These are phyloP conservation scores for Panaeolus papilionaceus DNA, from an alignment of 768 basidiomycete genomes.

Conservation along the genomic window DNA sequence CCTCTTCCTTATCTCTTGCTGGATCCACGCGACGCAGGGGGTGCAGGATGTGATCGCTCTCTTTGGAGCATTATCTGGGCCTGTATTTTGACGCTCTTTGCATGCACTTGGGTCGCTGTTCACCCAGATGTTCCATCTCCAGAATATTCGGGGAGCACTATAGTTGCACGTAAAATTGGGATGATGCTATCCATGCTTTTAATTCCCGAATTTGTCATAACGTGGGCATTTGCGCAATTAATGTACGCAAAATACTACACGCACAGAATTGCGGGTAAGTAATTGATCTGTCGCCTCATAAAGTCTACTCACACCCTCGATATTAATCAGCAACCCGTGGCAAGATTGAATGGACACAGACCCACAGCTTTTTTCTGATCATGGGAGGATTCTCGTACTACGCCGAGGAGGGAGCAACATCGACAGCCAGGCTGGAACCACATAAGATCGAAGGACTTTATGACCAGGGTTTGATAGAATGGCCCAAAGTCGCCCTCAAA, in stretches of 20 bases:
- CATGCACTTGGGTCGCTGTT: constrained; percentile 19
- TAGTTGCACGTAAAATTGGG: constrained; percentile 5
- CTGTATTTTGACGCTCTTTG: constrained; percentile 15
- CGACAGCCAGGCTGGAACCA: not conserved
- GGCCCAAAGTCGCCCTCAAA: constrained; percentile 26
- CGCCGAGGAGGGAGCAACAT: constrained; percentile 25
- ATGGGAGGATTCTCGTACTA: constrained; percentile 30
- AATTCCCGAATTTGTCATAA: constrained; percentile 13
- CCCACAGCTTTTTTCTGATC: constrained; percentile 24
- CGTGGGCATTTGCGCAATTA: constrained; percentile 14
- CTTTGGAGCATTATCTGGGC: constrained; percentile 17
- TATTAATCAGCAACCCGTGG: not conserved
- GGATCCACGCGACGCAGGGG: too few relatives aligned
- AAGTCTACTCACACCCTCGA: not conserved
- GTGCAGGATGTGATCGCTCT: too few relatives aligned
- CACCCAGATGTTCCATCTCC: constrained; percentile 18
- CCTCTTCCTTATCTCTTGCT: too few relatives aligned
- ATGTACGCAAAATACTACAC: not conserved
- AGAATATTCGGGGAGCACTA: not conserved
- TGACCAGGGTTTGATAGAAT: constrained; percentile 22
- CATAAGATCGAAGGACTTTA: constrained; percentile 20
- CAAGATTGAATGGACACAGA: constrained; percentile 12
- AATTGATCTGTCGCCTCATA: not conserved
- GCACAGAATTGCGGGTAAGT: not conserved
- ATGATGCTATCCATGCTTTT: constrained; percentile 10